phyloP scores from a whole-genome alignment of 2,329 filamentous ascomycete genomes.

The Furcasterigmium furcatum region DNA sequence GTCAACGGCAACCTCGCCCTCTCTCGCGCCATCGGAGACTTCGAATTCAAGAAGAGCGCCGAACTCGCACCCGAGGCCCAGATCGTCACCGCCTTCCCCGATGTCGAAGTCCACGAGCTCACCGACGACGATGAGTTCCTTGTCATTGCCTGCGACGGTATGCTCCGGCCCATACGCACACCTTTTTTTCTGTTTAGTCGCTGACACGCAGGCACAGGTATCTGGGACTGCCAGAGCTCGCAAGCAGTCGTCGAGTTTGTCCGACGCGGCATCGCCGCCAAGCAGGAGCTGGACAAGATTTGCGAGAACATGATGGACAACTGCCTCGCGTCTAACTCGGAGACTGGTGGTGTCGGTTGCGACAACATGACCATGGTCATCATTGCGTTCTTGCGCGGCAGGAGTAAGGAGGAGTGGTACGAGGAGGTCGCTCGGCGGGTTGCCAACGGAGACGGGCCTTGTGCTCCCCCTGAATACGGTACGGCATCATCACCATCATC shows the following conservation, averaged over 20 bases:
- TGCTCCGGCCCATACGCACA: constrained; percentile 24
- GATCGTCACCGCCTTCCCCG: constrained; percentile 95
- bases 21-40: constrained; percentile 96
- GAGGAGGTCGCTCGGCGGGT: constrained; percentile 91
- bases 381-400: constrained; percentile 84
- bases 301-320: constrained; percentile 99
- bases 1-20: constrained; percentile 97
- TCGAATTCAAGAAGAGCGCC: constrained; percentile 99
- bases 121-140: constrained; percentile 94
- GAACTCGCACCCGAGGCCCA: constrained; percentile 97
- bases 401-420: constrained; percentile 97
- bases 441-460: constrained; percentile 94
- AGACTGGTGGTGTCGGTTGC: constrained; percentile 95
- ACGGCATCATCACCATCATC: constrained; percentile 45
- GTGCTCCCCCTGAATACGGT: constrained; percentile 99
- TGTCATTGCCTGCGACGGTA: constrained; percentile 89
- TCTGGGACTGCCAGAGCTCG: constrained; percentile 99
- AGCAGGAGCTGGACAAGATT: constrained; percentile 91
- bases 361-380: constrained; percentile 99
- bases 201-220: constrained; percentile 56
- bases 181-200: background rate
- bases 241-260: constrained; percentile 98
- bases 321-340: constrained; percentile 94
- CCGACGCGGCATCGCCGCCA: constrained; percentile 89
- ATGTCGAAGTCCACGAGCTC: constrained; percentile 88